Conservation (phyloP, 352 stramenopile species). For the Halophytophthora batemanensis region DNA sequence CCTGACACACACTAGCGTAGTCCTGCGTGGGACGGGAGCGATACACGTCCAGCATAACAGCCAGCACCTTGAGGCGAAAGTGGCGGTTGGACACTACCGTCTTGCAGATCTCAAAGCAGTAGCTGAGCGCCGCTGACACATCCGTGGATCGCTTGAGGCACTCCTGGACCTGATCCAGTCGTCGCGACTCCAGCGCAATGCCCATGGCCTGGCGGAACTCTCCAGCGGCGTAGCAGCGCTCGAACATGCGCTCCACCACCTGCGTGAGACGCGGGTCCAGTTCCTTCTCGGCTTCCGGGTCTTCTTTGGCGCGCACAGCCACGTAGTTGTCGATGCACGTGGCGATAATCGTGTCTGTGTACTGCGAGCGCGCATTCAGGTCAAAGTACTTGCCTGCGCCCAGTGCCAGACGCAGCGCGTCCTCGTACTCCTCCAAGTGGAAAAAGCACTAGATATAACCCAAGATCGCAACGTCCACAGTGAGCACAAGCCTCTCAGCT, state of each 20-base stretch:
- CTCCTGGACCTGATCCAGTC: conserved; percentile 92
- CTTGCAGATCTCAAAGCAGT: conserved; percentile 94
- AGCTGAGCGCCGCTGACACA: conserved; percentile 75
- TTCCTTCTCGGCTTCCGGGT: conserved; percentile 65
- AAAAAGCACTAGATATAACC: conserved; percentile 92
- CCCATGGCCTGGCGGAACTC: conserved; percentile 96
- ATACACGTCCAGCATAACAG: conserved; percentile 89
- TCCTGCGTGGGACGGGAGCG: conserved; percentile 56
- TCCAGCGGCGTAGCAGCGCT: conserved; percentile 93
- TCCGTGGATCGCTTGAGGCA: conserved; percentile 84
- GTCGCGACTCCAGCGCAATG: conserved; percentile 94
- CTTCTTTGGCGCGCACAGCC: conserved; percentile 73
- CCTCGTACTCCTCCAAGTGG: conserved; percentile 97
- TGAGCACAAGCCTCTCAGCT: conserved; percentile 1
- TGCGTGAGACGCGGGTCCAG: conserved; percentile 91
- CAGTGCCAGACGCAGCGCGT: conserved; percentile 93
- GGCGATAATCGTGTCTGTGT: conserved; percentile 96
- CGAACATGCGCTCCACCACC: conserved; percentile 98
- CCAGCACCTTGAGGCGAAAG: conserved; percentile 94
- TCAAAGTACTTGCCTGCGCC: conserved; percentile 95
- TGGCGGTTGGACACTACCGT: conserved; percentile 90
- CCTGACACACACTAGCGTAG: conserved; percentile 80
- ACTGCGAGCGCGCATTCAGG: conserved; percentile 91
- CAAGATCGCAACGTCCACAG: conserved; percentile 9
- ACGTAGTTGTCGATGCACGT: conserved; percentile 99